A percentile compares a stretch with the other conserved stretches of the same genome.
Conservation (phyloP, 164 flowering plant species). For the Cinnamomum micranthum region DNA sequence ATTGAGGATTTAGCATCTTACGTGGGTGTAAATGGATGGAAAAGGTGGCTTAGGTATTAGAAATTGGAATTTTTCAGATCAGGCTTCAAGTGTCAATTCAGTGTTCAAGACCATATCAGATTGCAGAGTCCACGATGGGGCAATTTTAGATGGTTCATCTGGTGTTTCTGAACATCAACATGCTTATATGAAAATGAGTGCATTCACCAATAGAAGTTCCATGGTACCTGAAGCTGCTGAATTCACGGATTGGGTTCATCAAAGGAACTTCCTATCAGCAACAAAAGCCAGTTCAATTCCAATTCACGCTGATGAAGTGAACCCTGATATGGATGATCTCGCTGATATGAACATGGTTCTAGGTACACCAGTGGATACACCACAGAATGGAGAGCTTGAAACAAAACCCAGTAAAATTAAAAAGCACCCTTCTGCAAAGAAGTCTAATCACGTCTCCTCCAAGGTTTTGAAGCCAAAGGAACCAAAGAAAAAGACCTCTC, state of each 20-base stretch:
- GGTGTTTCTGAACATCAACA: slow-evolving; percentile 12
- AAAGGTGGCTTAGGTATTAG: slow-evolving; percentile 18
- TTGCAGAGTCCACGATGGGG: background rate
- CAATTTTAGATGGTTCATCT: slow-evolving; percentile 6
- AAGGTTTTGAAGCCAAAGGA: slow-evolving; percentile 32
- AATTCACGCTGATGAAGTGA: slow-evolving; percentile 13
- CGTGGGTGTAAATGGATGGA: slow-evolving; percentile 17
- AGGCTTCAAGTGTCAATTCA: slow-evolving; percentile 9
- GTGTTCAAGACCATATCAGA: slow-evolving; percentile 16
- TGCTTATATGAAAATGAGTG: slow-evolving; percentile 22
- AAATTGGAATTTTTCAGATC: slow-evolving; percentile 23
- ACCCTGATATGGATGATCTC: slow-evolving; percentile 19
- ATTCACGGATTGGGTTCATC: slow-evolving; percentile 31
- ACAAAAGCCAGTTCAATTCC: slow-evolving; percentile 20
- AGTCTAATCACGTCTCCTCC: slow-evolving; percentile 18
- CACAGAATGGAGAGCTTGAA: slow-evolving; percentile 13
- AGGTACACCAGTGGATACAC: slow-evolving; percentile 7
- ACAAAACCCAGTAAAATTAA: slow-evolving; percentile 23
- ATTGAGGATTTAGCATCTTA: slow-evolving; percentile 3
- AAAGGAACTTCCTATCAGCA: slow-evolving; percentile 16
- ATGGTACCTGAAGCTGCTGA: slow-evolving; percentile 29
- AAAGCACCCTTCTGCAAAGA: slow-evolving; percentile 27
- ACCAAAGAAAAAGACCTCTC: slow-evolving; percentile 32
- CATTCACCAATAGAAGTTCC: slow-evolving; percentile 22
- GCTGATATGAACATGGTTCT: slow-evolving; percentile 21